Evolutionary conservation across 306 rosid genomes (phyloP), one percentile per base, ranked within the genome.

Genomic region (Dalbergia cochinchinensis): DNA sequence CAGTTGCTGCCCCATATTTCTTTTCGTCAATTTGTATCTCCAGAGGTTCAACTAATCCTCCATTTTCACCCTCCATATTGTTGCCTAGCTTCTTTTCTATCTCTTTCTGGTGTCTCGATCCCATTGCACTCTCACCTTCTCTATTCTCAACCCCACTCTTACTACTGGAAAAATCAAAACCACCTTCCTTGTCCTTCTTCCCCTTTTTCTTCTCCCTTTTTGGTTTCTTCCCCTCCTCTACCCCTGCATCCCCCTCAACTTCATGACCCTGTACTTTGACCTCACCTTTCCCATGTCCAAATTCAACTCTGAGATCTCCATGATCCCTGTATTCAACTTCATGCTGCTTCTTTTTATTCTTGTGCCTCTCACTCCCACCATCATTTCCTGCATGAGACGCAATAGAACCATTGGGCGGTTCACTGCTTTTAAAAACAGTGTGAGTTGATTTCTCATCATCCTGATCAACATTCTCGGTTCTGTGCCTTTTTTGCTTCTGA

Each of bases 161-260:
- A 1, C 33, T 41, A 44, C 8, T 15, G 16, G 82, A 68, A 41
- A 78, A 42, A 7, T 18, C 58, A 31, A 4, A 9, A 5, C 18
- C 1, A 67, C 34, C 15, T 45, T 20, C 65, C 55, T 58, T 47
- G 64, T 70, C 42, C 54, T 65, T 57, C 47, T 78, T 57, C 59
- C 57, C 37, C 50, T 75, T 57, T 64, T 81, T 41, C 14, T 82
- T 53, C 65, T 44, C 45, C 44, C 39, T 47, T 11, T 50, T 76
- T 20, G 37, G 67, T 19, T 80, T 77, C 74, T 73, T 71, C 14
- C 48, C 68, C 68, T 76, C 72, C 64, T 54, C 71, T 22, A n/a
- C 55, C 33, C 45, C 80, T 9, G 8, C 20, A 37, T 26, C 33
- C 6, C 19, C 48, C 3, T 70, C 47, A 42, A n/a, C 75, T 54